These are phyloP conservation scores for Sodiomyces alkalinus DNA, from an alignment of 2,329 filamentous ascomycete species.

Conservation along the genomic window DNA sequence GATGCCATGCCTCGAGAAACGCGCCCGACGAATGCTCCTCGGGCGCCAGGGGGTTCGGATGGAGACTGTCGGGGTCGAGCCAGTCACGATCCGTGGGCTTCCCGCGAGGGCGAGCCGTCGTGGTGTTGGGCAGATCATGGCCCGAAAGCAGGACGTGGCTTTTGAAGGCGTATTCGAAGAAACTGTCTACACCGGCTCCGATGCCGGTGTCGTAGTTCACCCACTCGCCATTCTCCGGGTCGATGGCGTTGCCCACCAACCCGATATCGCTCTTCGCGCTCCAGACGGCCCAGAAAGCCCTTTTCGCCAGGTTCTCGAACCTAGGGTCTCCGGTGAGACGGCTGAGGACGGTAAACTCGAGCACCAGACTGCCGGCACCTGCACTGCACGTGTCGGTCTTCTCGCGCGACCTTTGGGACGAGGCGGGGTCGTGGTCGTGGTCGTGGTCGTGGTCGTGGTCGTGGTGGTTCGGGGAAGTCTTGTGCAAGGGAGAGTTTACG, in stretches of 20 bases:
- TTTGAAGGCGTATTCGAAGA: conserved; percentile 96
- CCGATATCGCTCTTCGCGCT: conserved; percentile 69
- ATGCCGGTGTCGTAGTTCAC: conserved; percentile 82
- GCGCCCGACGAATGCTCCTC: conserved; percentile 58
- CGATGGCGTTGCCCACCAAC: conserved; percentile 80
- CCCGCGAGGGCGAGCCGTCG: conserved; percentile 24
- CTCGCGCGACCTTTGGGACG: conserved; percentile 29
- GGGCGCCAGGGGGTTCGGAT: conserved; percentile 38
- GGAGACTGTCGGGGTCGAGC: conserved; percentile 51
- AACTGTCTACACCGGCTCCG: conserved; percentile 91
- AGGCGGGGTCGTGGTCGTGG: conserved; percentile 19
- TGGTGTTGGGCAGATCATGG: conserved; percentile 40
- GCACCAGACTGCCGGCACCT: conserved; percentile 84
- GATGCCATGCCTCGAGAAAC: conserved; percentile 72
- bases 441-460: too few species aligned
- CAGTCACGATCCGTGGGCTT: conserved; percentile 17
- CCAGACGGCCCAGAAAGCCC: conserved; percentile 98
- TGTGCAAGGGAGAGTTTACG: conserved; percentile 65
- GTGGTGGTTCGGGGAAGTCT: conserved; percentile 29
- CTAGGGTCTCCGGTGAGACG: conserved; percentile 70
- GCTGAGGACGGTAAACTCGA: conserved; percentile 86
- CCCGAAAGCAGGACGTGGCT: conserved; percentile 82
- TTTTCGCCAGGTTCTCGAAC: conserved; percentile 83
- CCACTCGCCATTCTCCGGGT: conserved; percentile 84
- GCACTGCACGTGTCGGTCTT: conserved; percentile 94